Conservation (phyloP, 495 filamentous ascomycete species). For the Talaromyces proteolyticus region DNA sequence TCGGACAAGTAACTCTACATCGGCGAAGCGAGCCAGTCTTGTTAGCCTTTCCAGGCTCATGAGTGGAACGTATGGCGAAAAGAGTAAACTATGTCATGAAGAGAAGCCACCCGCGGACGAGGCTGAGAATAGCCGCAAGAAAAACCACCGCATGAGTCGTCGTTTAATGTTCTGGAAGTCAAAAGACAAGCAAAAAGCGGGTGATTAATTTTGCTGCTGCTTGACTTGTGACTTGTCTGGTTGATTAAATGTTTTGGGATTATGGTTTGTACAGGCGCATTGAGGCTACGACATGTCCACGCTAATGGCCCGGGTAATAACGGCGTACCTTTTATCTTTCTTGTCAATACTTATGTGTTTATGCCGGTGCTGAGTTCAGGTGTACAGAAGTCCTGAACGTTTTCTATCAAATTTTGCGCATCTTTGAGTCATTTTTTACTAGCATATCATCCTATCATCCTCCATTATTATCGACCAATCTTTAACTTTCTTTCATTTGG, state of each 20-base stretch:
- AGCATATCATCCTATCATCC: too few relatives aligned
- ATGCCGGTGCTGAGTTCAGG: not conserved
- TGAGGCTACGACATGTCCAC: not conserved
- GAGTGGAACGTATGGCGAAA: constrained; percentile 68
- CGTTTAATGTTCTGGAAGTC: constrained; percentile 84
- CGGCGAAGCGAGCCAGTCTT: constrained; percentile 70
- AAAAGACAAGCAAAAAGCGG: constrained; percentile 39
- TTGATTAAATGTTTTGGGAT: not conserved
- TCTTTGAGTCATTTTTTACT: too few relatives aligned
- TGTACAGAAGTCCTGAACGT: not conserved
- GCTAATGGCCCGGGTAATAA: not conserved
- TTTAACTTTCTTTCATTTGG: too few relatives aligned
- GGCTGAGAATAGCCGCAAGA: constrained; percentile 61
- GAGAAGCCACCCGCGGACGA: constrained; percentile 50
- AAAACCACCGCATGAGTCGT: constrained; percentile 68
- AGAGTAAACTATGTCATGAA: constrained; percentile 76
- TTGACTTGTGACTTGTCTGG: too few relatives aligned
- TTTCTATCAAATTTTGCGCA: not conserved
- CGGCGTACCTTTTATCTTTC: constrained; percentile 9
- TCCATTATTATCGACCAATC: too few relatives aligned
- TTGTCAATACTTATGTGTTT: constrained; percentile 20
- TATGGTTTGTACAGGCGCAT: not conserved
- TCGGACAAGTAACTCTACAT: constrained; percentile 39
- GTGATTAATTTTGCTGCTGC: not conserved
- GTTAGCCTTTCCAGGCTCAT: constrained; percentile 81